Evolutionary conservation across 1,139 yeast genomes (phyloP), one percentile per base, ranked within the genome.

Genomic region (Yamadazyma dushanensis): DNA sequence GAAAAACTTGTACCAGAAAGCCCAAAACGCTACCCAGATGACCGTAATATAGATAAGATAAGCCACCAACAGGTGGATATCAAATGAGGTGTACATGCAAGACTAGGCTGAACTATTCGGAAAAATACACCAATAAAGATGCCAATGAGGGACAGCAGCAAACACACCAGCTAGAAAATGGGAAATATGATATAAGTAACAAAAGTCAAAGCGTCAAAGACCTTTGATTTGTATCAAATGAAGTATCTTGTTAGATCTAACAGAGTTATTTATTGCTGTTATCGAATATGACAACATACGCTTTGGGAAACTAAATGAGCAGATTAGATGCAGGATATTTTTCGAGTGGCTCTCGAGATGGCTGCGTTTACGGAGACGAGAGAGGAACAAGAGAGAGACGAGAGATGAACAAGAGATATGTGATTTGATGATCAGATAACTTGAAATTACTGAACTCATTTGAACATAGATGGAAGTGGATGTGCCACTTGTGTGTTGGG

Each of bases 21-120:
- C 50, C 73, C 73, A 67, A 13, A 42, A 18, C 2, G 47, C 16
- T 9, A 45, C 32, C 70, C 70, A 63, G 4, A 29, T 5, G 3
- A 20, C 22, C 18, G 28, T 17, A 8, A 26, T 17, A 16, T 29
- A 23, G 5, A 39, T 21, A 2, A 34, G 24, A 15, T 33, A 31
- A 6, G 36, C 42, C 26, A 39, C 26, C 14, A 35, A 18, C 11
- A 31, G 41, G 16, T 31, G 32, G 5, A 16, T 22, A n/a, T 25
- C 27, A n/a, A 14, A 25, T n/a, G 5, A 10, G 24, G 5, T 21
- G 10, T 5, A 21, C 24, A 21, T 21, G n/a, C n/a, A n/a, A n/a
- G n/a, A n/a, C n/a, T n/a, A n/a, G n/a, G n/a, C n/a, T n/a, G n/a
- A n/a, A n/a, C n/a, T n/a, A n/a, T n/a, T n/a, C n/a, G n/a, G n/a